phyloP scores from a whole-genome alignment of 306 rosid species.

The Vigna unguiculata region DNA sequence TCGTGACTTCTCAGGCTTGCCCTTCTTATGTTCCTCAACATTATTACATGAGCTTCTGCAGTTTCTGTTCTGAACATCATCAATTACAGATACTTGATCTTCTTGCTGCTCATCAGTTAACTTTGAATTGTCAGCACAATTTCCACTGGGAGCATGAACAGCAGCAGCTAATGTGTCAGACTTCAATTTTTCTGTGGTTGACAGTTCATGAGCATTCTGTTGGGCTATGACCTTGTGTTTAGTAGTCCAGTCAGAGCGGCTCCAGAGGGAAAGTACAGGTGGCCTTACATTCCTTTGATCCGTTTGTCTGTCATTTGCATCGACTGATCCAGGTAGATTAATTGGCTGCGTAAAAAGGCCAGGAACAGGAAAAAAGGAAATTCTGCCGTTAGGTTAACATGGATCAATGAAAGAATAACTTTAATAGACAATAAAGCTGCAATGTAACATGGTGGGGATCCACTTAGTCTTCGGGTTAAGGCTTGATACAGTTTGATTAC shows the following conservation, averaged over 20 bases:
- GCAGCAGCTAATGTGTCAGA: conserved; percentile 19
- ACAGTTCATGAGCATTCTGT: conserved; percentile 50
- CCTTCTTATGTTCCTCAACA: conserved; percentile 26
- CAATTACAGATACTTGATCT: conserved; percentile 16
- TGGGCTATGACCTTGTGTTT: conserved; percentile 59
- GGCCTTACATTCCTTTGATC: conserved; percentile 61
- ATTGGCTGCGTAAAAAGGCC: conserved; percentile 59
- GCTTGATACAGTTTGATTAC: neutral
- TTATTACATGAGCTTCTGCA: conserved; percentile 26
- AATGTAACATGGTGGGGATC: conserved; percentile 1
- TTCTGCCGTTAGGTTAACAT: conserved; percentile 5
- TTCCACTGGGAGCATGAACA: neutral
- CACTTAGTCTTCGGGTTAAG: neutral
- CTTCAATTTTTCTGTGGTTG: conserved; percentile 28
- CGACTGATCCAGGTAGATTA: conserved; percentile 72
- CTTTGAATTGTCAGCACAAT: neutral
- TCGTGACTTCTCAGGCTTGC: conserved; percentile 40
- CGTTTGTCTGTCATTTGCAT: conserved; percentile 56
- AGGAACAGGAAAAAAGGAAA: neutral
- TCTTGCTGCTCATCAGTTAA: conserved; percentile 25
- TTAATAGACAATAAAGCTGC: neutral
- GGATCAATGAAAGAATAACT: conserved; percentile 2
- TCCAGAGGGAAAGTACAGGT: conserved; percentile 67
- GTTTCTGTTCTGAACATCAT: conserved; percentile 36
- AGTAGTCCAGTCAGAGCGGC: conserved; percentile 60